Evolutionary conservation across 169 alveolate species (phyloP), one percentile per base, ranked within the genome.

Genomic region (Besnoitia besnoiti): DNA sequence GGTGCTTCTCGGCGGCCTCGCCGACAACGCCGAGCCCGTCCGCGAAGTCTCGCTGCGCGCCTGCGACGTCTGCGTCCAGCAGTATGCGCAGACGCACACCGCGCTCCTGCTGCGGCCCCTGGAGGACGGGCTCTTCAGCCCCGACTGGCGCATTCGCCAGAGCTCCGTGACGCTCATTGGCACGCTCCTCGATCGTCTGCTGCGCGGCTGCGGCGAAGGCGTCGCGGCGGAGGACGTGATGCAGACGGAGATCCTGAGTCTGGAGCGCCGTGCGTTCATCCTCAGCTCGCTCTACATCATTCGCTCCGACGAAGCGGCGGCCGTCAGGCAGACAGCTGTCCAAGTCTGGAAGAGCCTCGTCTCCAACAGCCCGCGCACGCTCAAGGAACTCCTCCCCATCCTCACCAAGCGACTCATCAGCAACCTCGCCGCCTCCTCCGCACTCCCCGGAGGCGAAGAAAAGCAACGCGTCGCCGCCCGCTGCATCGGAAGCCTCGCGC

Each of bases 21-120:
- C 96, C 0, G 97, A 93, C 42, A 96, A 93, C 44, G 62, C 76
- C 0, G 95, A 94, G 37, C 46, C 96, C 7, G 95, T 93, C 33
- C 94, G 97, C 33, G 97, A 96, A 42, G 94, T 95, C 21, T 95
- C 97, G 0, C 87, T 95, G 47, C 91, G 94, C 39, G 96, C 97
- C 4, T 95, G 96, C 14, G 94, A 91, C 50, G 94, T 92, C 0
- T 44, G 91, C 62, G 95, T 93, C 55, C 82, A 91, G 73, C 96
- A 95, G 82, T 96, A 92, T 59, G 97, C 97, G 40, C 88, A 96
- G 21, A 94, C 95, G 16, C 96, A 96, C 90, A 95, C 97, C 0
- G 95, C 96, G 16, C 91, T 95, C 51, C 89, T 96, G 85, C 91
- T 96, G 61, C 96, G 92, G 21, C 97, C 97, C 0, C 73, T 94